Base-by-base conservation (phyloP, 768 basidiomycete species). In the Tylopilus subfusipes region DNA sequence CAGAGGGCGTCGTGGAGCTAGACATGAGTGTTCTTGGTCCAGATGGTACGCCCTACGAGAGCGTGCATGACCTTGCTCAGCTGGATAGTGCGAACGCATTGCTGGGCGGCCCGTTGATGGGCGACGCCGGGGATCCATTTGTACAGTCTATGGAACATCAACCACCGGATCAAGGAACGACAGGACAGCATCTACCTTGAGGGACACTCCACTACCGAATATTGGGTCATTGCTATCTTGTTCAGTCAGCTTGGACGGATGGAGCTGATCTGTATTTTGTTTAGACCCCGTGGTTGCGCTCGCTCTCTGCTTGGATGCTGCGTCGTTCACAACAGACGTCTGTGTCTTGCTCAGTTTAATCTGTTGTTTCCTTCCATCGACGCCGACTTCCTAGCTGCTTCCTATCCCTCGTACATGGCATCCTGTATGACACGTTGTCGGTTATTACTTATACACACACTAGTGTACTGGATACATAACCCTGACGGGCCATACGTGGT, bases 1-100 rank as follows among this genome's bases (percentile, higher is more conserved):
- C 62, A 47, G 72, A 71, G 19, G 67, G 65, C 42, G 76, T 73
- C 16, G 78, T 81, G 48, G 78, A 75, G 48, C 68, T 91, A 68
- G 84, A 87, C 56, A 82, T 90, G 64, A 75, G 82, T 18, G 74
- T 71, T 22, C 76, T 90, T 33, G 87, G 80, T 14, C 82, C 87
- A 4, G 87, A 88, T 65, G 85, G 82, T 5, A 70, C 85, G 49
- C 73, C 76, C 10, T 78, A 83, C 42, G 85, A 85, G 57, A 68
- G 64, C 31, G 70, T 69, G 16, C 78, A 78, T 54, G 80, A 82
- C 58, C 68, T 89, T 39, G 76, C 78, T 14, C 84, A 87, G 63
- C 66, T 90, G 54, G 80, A 82, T 40, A 57, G 65, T 2, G 68
- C 69, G 30, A 82, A 86, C 60, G 75, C 72, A 12, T 64, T 90